Conservation (phyloP, 176 grass and related monocot genomes). For the Phoenix dactylifera region DNA sequence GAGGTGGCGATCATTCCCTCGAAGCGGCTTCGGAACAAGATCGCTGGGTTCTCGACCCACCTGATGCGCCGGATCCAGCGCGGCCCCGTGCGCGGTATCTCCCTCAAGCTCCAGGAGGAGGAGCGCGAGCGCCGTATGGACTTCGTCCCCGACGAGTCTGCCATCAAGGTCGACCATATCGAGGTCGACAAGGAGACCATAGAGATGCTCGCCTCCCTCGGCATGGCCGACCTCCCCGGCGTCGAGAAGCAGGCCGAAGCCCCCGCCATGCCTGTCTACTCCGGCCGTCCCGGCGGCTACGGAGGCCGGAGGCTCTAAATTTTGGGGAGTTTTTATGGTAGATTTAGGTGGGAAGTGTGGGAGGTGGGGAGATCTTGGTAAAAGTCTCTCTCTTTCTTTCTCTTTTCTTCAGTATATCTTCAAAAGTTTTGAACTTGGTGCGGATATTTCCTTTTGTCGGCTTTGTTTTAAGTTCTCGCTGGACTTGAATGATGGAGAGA, state of each 20-base stretch:
- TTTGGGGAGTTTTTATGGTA: no score
- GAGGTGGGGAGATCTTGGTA: no score
- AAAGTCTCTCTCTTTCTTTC: no score
- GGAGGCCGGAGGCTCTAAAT: no score
- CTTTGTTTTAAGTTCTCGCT: no score
- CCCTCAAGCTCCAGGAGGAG: constrained; percentile 16
- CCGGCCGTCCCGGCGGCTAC: no score
- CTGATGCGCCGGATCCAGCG: constrained; percentile 17
- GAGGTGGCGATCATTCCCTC: constrained; percentile 15
- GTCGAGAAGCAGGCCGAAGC: constrained; percentile 8
- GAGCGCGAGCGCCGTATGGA: constrained; percentile 19
- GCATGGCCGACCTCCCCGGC: constrained; percentile 10
- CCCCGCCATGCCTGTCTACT: background rate
- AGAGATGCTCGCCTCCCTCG: constrained; percentile 7
- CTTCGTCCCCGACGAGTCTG: constrained; percentile 15
- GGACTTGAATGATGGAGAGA: no score
- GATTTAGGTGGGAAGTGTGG: no score
- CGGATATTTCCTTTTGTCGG: no score
- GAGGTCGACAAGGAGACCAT: constrained; percentile 11
- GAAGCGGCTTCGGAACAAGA: constrained; percentile 14
- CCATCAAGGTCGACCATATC: constrained; percentile 14
- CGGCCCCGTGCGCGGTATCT: constrained; percentile 13
- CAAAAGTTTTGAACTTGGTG: no score
- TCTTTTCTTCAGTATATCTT: no score
- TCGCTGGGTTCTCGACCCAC: constrained; percentile 9